phyloP scores from a whole-genome alignment of 148 eudicot species.

The Silene uniflora region DNA sequence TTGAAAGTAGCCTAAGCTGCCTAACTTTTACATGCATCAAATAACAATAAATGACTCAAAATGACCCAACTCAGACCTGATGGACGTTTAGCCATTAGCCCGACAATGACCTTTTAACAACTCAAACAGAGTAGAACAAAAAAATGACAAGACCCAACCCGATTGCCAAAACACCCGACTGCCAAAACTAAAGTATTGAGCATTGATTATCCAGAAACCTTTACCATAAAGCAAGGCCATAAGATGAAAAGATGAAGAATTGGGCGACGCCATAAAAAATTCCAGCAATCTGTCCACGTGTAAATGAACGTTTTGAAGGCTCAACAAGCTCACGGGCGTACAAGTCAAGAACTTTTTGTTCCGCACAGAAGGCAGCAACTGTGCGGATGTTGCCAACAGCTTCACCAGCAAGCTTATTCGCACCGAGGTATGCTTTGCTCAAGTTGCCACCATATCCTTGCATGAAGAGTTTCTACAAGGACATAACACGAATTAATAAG shows the following conservation, averaged over 20 bases:
- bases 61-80: neutral
- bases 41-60: neutral
- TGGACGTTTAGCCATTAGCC: too few relatives aligned
- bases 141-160: neutral
- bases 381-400: conserved; percentile 92
- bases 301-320: conserved; percentile 76
- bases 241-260: conserved; percentile 94
- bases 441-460: conserved; percentile 93
- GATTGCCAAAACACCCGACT: neutral
- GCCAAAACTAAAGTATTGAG: neutral
- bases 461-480: conserved; percentile 89
- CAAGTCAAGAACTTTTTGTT: conserved; percentile 71
- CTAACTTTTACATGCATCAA: neutral
- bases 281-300: conserved; percentile 92
- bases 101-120: too few relatives aligned
- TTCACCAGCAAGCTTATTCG: conserved; percentile 98
- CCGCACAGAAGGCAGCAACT: conserved; percentile 90
- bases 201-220: conserved; percentile 3
- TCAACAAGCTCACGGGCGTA: conserved; percentile 75
- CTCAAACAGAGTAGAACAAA: neutral
- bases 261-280: conserved; percentile 84
- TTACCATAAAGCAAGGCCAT: conserved; percentile 95
- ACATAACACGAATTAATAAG: neutral
- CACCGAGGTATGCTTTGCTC: conserved; percentile 89
- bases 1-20: neutral